Evolutionary conservation across 2,329 filamentous ascomycete species (phyloP).

Genomic region (Blastomyces silverae): DNA sequence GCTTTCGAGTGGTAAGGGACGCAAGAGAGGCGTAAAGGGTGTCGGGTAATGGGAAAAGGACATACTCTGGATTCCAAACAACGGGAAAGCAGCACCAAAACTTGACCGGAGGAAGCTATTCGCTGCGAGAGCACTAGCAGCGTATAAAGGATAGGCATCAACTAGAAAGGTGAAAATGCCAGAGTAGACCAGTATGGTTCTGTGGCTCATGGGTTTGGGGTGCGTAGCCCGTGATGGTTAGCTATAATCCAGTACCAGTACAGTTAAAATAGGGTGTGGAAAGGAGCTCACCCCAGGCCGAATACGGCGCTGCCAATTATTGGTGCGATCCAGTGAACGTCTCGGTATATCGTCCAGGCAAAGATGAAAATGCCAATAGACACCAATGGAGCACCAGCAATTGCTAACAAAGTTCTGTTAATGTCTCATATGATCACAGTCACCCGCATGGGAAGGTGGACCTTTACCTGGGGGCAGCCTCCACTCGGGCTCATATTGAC

Average conservation of each 20-base stretch:
- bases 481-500: conserved; percentile 73
- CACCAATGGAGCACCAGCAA: conserved; percentile 67
- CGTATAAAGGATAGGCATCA: conserved; percentile 47
- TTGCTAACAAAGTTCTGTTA: conserved; percentile 37
- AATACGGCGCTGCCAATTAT: conserved; percentile 68
- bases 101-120: conserved; percentile 72
- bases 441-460: conserved; percentile 25
- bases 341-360: conserved; percentile 70
- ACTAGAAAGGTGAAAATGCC: conserved; percentile 87
- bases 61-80: conserved; percentile 59
- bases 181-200: conserved; percentile 69
- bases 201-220: conserved; percentile 32
- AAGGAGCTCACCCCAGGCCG: conserved; percentile 56
- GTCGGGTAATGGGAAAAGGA: conserved; percentile 9
- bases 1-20: no score
- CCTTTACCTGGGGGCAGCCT: conserved; percentile 61
- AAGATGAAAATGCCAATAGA: conserved; percentile 82
- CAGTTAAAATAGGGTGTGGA: conserved; percentile 8
- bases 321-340: conserved; percentile 68
- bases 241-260: neutral
- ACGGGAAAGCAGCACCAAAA: conserved; percentile 72
- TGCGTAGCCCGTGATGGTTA: neutral
- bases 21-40: neutral
- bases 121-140: conserved; percentile 63
- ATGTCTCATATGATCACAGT: neutral